Evolutionary conservation across 768 basidiomycete genomes (phyloP).

Genomic region (Chalciporus chontae): DNA sequence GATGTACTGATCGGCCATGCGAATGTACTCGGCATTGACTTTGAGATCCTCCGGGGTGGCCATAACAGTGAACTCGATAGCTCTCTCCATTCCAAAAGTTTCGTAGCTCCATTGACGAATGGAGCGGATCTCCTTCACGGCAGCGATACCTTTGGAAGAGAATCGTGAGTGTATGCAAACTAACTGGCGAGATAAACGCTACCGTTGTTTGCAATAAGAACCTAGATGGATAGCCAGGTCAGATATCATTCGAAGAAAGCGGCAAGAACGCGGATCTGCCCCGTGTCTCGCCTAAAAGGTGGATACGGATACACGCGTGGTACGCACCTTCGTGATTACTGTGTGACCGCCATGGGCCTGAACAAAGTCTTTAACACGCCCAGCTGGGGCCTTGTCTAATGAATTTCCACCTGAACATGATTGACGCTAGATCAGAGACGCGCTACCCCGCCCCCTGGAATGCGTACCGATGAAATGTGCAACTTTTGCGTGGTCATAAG

Average conservation of each 20-base stretch:
- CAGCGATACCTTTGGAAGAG: conserved; percentile 77
- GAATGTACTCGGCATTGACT: conserved; percentile 99
- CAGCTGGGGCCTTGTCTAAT: conserved; percentile 75
- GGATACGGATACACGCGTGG: conserved; percentile 16
- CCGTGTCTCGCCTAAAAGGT: conserved; percentile 6
- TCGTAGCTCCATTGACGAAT: conserved; percentile 99
- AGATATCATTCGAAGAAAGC: conserved; percentile 9
- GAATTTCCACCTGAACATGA: conserved; percentile 81
- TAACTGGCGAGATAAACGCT: conserved; percentile 10
- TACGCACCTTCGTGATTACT: conserved; percentile 91
- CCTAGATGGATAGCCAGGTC: conserved; percentile 41
- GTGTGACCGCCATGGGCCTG: conserved; percentile 91
- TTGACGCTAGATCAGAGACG: conserved; percentile 10
- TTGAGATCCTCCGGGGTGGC: conserved; percentile 98
- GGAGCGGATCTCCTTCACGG: conserved; percentile 98
- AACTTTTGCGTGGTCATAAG: conserved; percentile 57
- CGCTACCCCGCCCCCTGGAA: not conserved
- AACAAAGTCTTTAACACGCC: conserved; percentile 87
- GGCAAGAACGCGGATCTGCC: not conserved
- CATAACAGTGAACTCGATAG: conserved; percentile 99
- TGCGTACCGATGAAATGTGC: conserved; percentile 59
- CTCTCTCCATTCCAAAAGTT: conserved; percentile 94
- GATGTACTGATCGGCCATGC: conserved; percentile 99
- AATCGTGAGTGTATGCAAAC: conserved; percentile 22
- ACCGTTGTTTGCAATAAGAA: conserved; percentile 99